Evolutionary conservation across 257 asterid genomes (phyloP), one percentile per base, ranked within the genome.

Genomic region (Mentha longifolia): DNA sequence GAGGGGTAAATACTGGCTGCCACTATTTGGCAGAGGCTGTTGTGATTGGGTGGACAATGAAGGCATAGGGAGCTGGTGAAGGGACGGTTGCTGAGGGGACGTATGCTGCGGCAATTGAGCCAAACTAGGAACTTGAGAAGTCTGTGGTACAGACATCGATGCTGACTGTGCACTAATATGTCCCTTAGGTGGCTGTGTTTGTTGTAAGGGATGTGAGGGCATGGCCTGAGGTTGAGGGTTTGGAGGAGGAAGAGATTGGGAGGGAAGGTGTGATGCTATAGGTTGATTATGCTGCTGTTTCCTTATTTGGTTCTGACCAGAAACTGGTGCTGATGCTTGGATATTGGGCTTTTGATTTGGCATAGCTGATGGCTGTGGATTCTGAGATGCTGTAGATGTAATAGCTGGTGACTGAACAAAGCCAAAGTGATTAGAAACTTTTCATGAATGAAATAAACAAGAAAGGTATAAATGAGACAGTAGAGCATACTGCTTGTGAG

Each of bases 81-180:
- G 92, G 72, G 87, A 67, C 50, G 81, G 83, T 67, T 75, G 82
- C 50, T 83, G 92, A 75, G 94, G 60, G 70, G 84, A 71, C 66
- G 88, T 78, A 78, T 85, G 92, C 75, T 85, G 95, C 28, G 94
- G 93, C 80, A 84, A 56, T 50, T 79, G 88, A 54, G 89, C 51
- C 74, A 79, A 60, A 76, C 76, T 82, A 47, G 92, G 85, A 56
- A 77, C 78, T 72, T 87, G 96, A 70, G 95, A 79, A 42, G 87
- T 67, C 60, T 87, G 94, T 51, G 89, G 82, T 22, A 74, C 58
- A 41, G 91, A 72, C 80, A 85, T 74, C 73, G 87, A 82, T 20
- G 82, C 56, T 22, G 91, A 80, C 50, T 79, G 95, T 75, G 81
- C 67, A 74, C 84, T 72, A 64, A 73, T 31, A 78, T 79, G 88